These are phyloP conservation scores for Cenococcum geophilum DNA, from an alignment of 495 filamentous ascomycete species.

Conservation along the genomic window DNA sequence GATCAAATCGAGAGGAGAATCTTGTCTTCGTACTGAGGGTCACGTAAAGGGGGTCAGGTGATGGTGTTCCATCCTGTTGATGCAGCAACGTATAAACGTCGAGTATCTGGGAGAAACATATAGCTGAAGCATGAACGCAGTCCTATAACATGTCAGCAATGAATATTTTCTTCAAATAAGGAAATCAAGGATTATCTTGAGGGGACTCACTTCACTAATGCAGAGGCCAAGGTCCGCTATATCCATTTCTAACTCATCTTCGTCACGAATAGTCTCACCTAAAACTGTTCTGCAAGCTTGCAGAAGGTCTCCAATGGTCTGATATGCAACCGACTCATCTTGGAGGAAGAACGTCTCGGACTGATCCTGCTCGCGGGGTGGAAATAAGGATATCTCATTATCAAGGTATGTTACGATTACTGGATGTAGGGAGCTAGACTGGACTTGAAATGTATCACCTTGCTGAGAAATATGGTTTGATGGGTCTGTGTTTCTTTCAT, in stretches of 20 bases:
- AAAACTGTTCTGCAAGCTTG: conserved; percentile 60
- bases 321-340: conserved; percentile 55
- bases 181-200: neutral
- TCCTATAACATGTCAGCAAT: conserved; percentile 1
- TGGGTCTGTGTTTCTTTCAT: neutral
- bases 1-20: conserved; percentile 45
- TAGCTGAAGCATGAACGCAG: conserved; percentile 1
- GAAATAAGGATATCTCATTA: conserved; percentile 65
- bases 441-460: neutral
- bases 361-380: conserved; percentile 52
- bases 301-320: conserved; percentile 56
- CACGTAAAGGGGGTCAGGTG: conserved; percentile 52
- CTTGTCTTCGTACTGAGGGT: conserved; percentile 48
- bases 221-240: conserved; percentile 63
- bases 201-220: conserved; percentile 59
- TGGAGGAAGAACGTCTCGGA: conserved; percentile 56
- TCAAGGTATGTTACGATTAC: conserved; percentile 61
- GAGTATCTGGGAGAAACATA: conserved; percentile 41
- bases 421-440: conserved; percentile 22
- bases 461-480: neutral
- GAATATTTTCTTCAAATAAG: neutral
- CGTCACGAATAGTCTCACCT: conserved; percentile 55
- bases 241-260: conserved; percentile 64
- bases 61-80: conserved; percentile 52
- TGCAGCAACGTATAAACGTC: conserved; percentile 53